phyloP scores from a whole-genome alignment of 306 rosid genomes.

The Medicago lupulina region DNA sequence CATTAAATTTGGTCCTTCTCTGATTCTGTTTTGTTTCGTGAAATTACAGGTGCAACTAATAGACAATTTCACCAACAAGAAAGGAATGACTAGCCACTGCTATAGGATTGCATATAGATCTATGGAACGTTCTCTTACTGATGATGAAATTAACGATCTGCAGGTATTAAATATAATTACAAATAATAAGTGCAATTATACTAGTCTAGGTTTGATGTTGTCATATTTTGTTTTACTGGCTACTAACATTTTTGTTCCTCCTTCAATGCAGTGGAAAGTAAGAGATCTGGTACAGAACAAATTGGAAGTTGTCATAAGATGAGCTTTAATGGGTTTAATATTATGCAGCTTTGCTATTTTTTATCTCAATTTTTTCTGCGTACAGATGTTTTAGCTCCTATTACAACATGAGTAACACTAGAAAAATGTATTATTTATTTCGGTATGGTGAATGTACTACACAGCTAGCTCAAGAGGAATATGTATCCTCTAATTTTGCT shows the following conservation, averaged over 20 bases:
- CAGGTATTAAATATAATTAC: conserved; percentile 49
- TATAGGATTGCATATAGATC: conserved; percentile 93
- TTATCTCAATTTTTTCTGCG: conserved; percentile 38
- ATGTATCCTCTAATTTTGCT: background rate
- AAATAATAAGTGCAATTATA: conserved; percentile 20
- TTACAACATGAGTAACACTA: conserved; percentile 14
- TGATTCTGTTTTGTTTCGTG: conserved; percentile 39
- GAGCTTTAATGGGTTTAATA: conserved; percentile 26
- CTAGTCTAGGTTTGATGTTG: conserved; percentile 5
- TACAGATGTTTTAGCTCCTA: conserved; percentile 39
- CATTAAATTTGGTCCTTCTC: conserved; percentile 10
- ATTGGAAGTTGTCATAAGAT: conserved; percentile 58
- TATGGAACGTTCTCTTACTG: conserved; percentile 97
- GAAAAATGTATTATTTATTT: conserved; percentile 40
- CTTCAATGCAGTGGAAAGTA: conserved; percentile 63
- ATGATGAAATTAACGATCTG: conserved; percentile 81
- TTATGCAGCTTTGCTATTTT: conserved; percentile 13
- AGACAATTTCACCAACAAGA: conserved; percentile 96
- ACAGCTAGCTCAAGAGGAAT: background rate
- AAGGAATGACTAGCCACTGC: conserved; percentile 98
- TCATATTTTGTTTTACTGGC: conserved; percentile 27
- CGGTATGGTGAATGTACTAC: conserved; percentile 2
- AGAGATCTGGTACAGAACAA: conserved; percentile 59
- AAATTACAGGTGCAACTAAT: conserved; percentile 76
- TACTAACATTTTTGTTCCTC: background rate